A percentile compares a stretch with the other conserved stretches of the same genome.
phyloP scores from a whole-genome alignment of 192 early-diverging fungal genomes.

The Coemansia sp. region DNA sequence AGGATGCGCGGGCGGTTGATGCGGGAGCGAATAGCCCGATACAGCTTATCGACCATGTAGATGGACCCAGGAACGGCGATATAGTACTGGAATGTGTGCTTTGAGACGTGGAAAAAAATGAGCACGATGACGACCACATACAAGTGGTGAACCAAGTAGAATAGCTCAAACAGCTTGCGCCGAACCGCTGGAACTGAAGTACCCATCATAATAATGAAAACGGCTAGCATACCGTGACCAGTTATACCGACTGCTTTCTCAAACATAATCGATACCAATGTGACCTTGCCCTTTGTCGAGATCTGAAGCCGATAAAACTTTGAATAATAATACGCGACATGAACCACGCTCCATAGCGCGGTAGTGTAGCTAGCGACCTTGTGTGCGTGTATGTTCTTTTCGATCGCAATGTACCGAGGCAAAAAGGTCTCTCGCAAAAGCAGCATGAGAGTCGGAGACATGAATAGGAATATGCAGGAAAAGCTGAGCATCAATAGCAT shows the following conservation, averaged over 20 bases:
- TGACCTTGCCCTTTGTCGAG: slow-evolving; percentile 24
- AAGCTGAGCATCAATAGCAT: slow-evolving; percentile 53
- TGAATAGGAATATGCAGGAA: slow-evolving; percentile 65
- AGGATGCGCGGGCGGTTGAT: slow-evolving; percentile 66
- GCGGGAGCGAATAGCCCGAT: slow-evolving; percentile 65
- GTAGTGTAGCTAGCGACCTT: slow-evolving; percentile 72
- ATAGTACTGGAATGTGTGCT: slow-evolving; percentile 75
- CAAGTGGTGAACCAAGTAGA: slow-evolving; percentile 84
- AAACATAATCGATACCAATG: slow-evolving; percentile 56
- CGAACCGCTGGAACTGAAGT: slow-evolving; percentile 37
- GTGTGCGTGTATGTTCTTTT: slow-evolving; percentile 80
- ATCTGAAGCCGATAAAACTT: slow-evolving; percentile 59
- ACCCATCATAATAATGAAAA: slow-evolving; percentile 19
- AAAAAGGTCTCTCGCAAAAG: slow-evolving; percentile 69
- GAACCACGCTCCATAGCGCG: slow-evolving; percentile 66
- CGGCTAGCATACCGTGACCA: slow-evolving; percentile 59
- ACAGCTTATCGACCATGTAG: slow-evolving; percentile 69
- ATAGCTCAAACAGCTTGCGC: slow-evolving; percentile 63
- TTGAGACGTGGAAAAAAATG: slow-evolving; percentile 70
- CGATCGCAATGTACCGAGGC: slow-evolving; percentile 67
- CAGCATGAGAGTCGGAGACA: slow-evolving; percentile 75
- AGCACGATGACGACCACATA: slow-evolving; percentile 73
- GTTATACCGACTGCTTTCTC: slow-evolving; percentile 66
- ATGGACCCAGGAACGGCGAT: slow-evolving; percentile 62
- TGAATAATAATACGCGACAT: slow-evolving; percentile 70